Base-by-base conservation (phyloP, 305 asterid species). In the Rubia peregrina region DNA sequence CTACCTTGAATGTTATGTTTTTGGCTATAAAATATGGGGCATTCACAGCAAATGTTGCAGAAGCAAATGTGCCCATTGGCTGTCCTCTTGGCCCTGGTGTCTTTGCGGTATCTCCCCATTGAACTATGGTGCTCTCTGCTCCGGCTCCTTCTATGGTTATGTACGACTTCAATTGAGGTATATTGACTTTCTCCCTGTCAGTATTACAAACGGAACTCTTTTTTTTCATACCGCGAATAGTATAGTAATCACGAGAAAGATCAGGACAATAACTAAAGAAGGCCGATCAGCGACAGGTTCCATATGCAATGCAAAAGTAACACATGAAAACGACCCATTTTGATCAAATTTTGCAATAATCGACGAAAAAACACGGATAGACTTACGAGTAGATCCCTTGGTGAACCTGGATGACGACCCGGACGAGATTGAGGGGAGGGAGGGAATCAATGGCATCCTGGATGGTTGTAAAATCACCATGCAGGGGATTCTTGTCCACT, bases 1-100 rank as follows among this genome's bases (percentile, higher is more conserved):
- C 3, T 30, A 30, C 98, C 94, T 90, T 90, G 67, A 92, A 90
- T 0, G 98, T 90, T 42, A 92, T 87, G 55, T 92, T 90, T 77
- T 75, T 85, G 83, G 96, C 98, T 43, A 89, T 80, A 67, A 92
- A 92, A 77, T 78, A 92, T 0, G 92, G 96, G 0, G 98, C 81
- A 72, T 92, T 92, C 14, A 88, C 96, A 0, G 96, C 96, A 84
- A 92, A 92, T 68, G 98, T 92, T 22, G 98, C 98, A 8, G 98
- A 92, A 7, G 85, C 96, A 78, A 76, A 88, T 9, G 96, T 92
- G 61, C 98, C 98, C 42, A 92, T 89, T 7, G 96, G 95, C 67
- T 55, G 76, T 51, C 92, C 92, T 9, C 57, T 83, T 7, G 91
- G 88, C 9, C 95, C 98, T 14, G 11, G 77, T 24, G 98, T 87